phyloP scores from a whole-genome alignment of 345 rosid species.

The Litchi chinensis region DNA sequence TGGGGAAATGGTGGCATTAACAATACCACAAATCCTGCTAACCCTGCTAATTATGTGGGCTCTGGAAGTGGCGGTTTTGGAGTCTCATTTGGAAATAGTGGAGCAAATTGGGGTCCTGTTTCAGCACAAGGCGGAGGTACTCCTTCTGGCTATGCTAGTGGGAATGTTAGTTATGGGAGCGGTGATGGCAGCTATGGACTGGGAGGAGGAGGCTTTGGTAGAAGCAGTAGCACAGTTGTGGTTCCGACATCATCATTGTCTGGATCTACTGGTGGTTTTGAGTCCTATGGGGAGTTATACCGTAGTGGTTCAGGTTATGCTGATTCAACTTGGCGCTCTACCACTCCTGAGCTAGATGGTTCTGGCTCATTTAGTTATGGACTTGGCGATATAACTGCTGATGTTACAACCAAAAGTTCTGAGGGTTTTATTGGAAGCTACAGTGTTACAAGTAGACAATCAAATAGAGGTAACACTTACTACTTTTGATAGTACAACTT shows the following conservation, averaged over 20 bases:
- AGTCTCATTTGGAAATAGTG: constrained; percentile 63
- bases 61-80: constrained; percentile 62
- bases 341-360: constrained; percentile 62
- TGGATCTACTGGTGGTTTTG: constrained; percentile 56
- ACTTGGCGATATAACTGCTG: constrained; percentile 63
- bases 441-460: constrained; percentile 68
- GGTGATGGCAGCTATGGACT: constrained; percentile 46
- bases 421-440: constrained; percentile 79
- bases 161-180: constrained; percentile 39
- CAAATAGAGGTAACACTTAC: constrained; percentile 74
- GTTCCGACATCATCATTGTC: constrained; percentile 61
- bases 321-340: constrained; percentile 76
- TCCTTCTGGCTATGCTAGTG: constrained; percentile 39
- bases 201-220: constrained; percentile 55
- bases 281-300: constrained; percentile 66
- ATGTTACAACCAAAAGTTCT: constrained; percentile 57
- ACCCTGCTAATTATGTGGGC: constrained; percentile 47
- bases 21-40: constrained; percentile 43
- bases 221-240: constrained; percentile 50
- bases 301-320: constrained; percentile 64
- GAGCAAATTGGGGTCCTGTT: constrained; percentile 69
- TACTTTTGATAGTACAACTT: background rate
- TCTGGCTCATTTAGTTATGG: constrained; percentile 70
- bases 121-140: constrained; percentile 47
- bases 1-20: constrained; percentile 79